Evolutionary conservation across 257 asterid genomes (phyloP).

Genomic region (Nicotiana knightiana): DNA sequence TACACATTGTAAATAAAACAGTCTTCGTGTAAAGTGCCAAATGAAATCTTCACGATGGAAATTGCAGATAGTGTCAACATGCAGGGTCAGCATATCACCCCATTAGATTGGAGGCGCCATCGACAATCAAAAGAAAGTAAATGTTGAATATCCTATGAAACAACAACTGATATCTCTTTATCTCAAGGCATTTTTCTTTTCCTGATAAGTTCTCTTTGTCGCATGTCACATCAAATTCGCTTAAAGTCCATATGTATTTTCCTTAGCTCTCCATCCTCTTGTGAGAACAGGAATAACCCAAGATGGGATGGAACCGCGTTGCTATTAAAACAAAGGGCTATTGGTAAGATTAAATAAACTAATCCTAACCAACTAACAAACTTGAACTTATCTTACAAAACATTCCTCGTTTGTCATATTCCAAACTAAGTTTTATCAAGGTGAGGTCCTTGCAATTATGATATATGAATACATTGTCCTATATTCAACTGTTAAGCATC

Average conservation of each 20-base stretch:
- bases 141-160: background rate
- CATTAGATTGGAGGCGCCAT: background rate
- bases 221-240: background rate
- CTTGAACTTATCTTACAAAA: background rate
- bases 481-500: too few species aligned
- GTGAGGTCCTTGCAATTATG: too few species aligned
- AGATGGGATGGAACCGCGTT: background rate
- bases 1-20: background rate
- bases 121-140: background rate
- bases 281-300: background rate
- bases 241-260: background rate
- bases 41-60: background rate
- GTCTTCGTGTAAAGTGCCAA: background rate
- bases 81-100: background rate
- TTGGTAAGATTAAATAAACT: background rate
- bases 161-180: background rate
- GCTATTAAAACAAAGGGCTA: background rate
- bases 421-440: too few species aligned
- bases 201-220: background rate
- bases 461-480: too few species aligned
- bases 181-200: background rate
- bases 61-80: background rate
- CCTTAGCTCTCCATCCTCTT: background rate
- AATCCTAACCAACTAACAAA: background rate
- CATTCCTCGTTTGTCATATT: too few species aligned